These are phyloP conservation scores for Amylostereum chailletii DNA, from an alignment of 1,284 basidiomycete genomes.

Conservation along the genomic window DNA sequence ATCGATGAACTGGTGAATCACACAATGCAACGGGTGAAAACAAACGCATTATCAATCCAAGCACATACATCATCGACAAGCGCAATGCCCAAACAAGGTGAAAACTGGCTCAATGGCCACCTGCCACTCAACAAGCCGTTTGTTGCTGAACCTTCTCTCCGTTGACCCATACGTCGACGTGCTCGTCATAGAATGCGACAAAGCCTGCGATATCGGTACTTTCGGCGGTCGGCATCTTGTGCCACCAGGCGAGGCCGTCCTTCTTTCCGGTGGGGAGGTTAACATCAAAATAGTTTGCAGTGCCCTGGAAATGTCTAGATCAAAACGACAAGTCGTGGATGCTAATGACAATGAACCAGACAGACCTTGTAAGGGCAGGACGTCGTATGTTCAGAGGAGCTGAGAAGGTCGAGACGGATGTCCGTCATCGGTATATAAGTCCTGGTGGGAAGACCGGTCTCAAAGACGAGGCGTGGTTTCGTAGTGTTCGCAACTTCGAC, in stretches of 20 bases:
- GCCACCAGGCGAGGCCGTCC: conserved; percentile 56
- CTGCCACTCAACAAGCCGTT: neutral
- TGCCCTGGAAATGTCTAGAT: conserved; percentile 31
- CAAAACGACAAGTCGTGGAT: no score
- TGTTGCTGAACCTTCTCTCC: conserved; percentile 18
- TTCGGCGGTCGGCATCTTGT: conserved; percentile 42
- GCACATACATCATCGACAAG: neutral
- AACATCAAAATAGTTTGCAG: conserved; percentile 50
- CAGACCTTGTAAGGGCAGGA: conserved; percentile 59
- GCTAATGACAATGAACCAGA: neutral
- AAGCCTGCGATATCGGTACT: conserved; percentile 43
- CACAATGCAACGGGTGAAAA: no score
- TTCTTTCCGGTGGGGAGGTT: conserved; percentile 34
- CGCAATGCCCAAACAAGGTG: neutral
- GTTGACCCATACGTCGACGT: conserved; percentile 58
- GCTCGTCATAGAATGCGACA: conserved; percentile 58
- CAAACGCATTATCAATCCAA: conserved; percentile 1
- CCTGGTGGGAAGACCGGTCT: conserved; percentile 46
- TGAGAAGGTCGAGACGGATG: conserved; percentile 41
- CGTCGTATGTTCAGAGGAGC: conserved; percentile 35
- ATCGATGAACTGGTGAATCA: no score
- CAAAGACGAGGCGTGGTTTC: conserved; percentile 45
- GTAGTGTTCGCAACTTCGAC: conserved; percentile 52
- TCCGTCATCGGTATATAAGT: conserved; percentile 57
- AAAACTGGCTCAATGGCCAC: neutral